Evolutionary conservation across 495 filamentous ascomycete species (phyloP), one percentile per base, ranked within the genome.

Genomic region (Filosporella fistucella): DNA sequence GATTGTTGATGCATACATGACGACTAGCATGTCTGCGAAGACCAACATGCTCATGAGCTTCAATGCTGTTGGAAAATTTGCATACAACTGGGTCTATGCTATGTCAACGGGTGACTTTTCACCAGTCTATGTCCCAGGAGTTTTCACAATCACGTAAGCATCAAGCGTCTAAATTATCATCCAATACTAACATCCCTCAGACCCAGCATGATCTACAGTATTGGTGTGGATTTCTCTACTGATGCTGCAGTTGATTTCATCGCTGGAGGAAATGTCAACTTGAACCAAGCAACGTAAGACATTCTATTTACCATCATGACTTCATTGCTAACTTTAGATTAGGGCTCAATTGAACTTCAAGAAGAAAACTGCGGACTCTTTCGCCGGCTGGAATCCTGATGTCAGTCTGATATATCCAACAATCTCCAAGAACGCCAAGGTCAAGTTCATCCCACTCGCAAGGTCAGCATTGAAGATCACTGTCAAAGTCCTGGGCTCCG

Each of bases 141-240:
- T 21, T 4, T 41, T 41, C 14, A 41, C 16, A 21, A 41, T 41
- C 20, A 41, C 38, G 38, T 41, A 41, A 41, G 38, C 24, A 14
- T 23, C 11, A 5, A 9, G 14, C 38, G 4, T 20, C 38, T 11
- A 14, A 8, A 20, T 14, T 8, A 21, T 41, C 9, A 41, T n/a
- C n/a, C 20, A 41, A 9, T 41, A 23, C 38, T 41, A 23, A 41
- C 21, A 41, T 20, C 11, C 14, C 38, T 20, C 38, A 41, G 38
- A 23, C 38, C 38, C 20, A 10, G 16, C 16, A 41, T 41, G 4
- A 21, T 24, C 20, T 41, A 41, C 24, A 21, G 38, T 23, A 7
- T 41, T 41, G 38, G 38, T 9, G 14, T 41, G 4, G 4, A 20
- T 10, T 20, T 14, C 10, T 20, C 21, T 8, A 41, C 38, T 10